Conservation (phyloP, 2,329 filamentous ascomycete species). For the Colletotrichum tabaci region DNA sequence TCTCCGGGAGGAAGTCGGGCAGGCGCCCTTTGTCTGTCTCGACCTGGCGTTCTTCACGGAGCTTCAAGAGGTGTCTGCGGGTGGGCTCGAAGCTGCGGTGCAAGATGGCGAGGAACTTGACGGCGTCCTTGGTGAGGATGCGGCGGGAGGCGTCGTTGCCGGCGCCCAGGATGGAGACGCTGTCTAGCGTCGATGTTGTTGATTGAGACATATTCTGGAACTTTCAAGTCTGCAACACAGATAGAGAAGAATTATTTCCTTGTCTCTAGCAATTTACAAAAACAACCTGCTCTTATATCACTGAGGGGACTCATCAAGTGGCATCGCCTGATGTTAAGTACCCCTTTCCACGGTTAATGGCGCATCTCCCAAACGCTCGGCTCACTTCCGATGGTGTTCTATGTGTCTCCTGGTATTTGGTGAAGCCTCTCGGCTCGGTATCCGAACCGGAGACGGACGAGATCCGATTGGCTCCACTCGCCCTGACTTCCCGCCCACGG, state of each 20-base stretch:
- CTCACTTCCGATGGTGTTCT: slow-evolving; percentile 27
- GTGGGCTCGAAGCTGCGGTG: slow-evolving; percentile 89
- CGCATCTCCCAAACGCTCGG: slow-evolving; percentile 10
- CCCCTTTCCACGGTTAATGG: not conserved
- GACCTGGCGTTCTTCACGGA: slow-evolving; percentile 83
- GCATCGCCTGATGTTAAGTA: slow-evolving; percentile 4
- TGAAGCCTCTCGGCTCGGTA: slow-evolving; percentile 8
- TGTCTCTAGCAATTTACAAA: not conserved
- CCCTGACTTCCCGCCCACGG: slow-evolving; percentile 12
- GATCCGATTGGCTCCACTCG: slow-evolving; percentile 32
- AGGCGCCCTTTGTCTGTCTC: slow-evolving; percentile 87
- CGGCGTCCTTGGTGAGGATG: slow-evolving; percentile 86
- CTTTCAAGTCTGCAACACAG: not conserved
- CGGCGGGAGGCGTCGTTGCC: slow-evolving; percentile 82
- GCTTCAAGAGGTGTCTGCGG: slow-evolving; percentile 84
- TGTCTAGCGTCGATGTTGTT: slow-evolving; percentile 2
- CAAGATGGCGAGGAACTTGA: slow-evolving; percentile 86
- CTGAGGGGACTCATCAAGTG: not conserved
- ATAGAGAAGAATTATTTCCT: not conserved
- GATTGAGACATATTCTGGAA: slow-evolving; percentile 24
- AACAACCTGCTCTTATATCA: not conserved
- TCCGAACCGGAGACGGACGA: slow-evolving; percentile 16
- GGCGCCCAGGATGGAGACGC: slow-evolving; percentile 83
- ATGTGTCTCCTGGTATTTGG: not conserved
- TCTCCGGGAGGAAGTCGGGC: slow-evolving; percentile 91